These are phyloP conservation scores for Fusarium fracticaudum DNA, from an alignment of 2,329 filamentous ascomycete genomes.

Conservation along the genomic window DNA sequence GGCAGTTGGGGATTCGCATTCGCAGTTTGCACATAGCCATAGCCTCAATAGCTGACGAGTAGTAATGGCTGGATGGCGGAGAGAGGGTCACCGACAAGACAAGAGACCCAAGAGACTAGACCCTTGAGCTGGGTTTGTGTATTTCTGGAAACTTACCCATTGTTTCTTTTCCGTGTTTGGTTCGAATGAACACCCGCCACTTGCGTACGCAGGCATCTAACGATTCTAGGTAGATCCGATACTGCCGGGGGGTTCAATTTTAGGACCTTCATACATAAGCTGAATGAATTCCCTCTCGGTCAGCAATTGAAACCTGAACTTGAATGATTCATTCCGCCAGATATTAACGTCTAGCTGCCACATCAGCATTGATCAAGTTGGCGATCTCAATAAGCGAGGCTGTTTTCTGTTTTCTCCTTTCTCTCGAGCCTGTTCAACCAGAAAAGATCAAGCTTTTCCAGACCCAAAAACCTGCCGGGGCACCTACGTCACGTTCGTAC, in stretches of 20 bases:
- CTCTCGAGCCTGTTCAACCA: neutral
- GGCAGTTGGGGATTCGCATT: constrained; percentile 10
- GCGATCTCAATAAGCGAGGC: constrained; percentile 22
- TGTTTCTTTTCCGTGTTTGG: neutral
- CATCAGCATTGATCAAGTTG: constrained; percentile 3
- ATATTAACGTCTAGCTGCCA: neutral
- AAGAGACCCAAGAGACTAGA: neutral
- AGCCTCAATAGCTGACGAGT: constrained; percentile 36
- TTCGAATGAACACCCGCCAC: constrained; percentile 26
- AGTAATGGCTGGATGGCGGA: constrained; percentile 1
- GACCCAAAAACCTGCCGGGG: neutral
- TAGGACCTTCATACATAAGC: constrained; percentile 26
- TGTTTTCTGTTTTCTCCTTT: constrained; percentile 15
- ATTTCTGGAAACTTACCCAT: constrained; percentile 28
- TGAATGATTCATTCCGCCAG: neutral
- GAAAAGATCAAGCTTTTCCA: constrained; percentile 29
- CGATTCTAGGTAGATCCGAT: constrained; percentile 29
- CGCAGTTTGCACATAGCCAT: neutral
- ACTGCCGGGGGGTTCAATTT: constrained; percentile 19
- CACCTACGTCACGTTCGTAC: constrained; percentile 29
- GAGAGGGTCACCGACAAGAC: neutral
- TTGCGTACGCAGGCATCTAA: constrained; percentile 30
- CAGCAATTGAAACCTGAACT: constrained; percentile 10
- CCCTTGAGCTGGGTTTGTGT: constrained; percentile 9
- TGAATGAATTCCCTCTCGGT: constrained; percentile 7